Conservation (phyloP, 2,329 filamentous ascomycete genomes). For the Cladobotryum mycophilum region DNA sequence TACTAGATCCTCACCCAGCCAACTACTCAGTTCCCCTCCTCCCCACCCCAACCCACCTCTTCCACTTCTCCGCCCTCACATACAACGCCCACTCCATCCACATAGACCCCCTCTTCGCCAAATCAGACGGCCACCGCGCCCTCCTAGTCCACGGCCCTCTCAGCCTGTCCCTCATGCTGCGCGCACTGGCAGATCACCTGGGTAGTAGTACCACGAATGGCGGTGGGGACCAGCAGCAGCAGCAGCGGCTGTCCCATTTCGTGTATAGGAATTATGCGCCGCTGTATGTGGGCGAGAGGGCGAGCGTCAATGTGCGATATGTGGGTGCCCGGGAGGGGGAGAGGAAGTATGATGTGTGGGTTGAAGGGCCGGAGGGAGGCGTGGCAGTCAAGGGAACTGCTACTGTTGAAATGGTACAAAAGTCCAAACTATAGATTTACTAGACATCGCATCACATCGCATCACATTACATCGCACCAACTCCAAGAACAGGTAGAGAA, state of each 20-base stretch:
- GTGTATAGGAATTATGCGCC: slow-evolving; percentile 79
- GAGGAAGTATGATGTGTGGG: slow-evolving; percentile 55
- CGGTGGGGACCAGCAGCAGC: too few relatives aligned
- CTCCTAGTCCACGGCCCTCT: slow-evolving; percentile 85
- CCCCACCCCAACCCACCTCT: slow-evolving; percentile 67
- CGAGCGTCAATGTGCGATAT: slow-evolving; percentile 62
- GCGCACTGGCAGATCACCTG: slow-evolving; percentile 42
- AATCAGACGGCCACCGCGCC: slow-evolving; percentile 66
- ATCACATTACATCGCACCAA: not conserved
- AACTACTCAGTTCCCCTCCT: slow-evolving; percentile 46
- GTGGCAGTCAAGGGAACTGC: slow-evolving; percentile 56
- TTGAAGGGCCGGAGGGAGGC: slow-evolving; percentile 54
- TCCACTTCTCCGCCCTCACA: slow-evolving; percentile 83
- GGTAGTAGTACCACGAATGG: slow-evolving; percentile 11
- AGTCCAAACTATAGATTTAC: not conserved
- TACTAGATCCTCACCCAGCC: slow-evolving; percentile 28
- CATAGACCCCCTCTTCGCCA: slow-evolving; percentile 66
- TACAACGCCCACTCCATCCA: slow-evolving; percentile 94
- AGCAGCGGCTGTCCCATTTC: slow-evolving; percentile 50
- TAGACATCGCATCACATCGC: not conserved
- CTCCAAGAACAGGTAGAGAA: not conserved
- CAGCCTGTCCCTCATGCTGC: slow-evolving; percentile 68
- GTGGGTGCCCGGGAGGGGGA: slow-evolving; percentile 35
- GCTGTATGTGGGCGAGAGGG: slow-evolving; percentile 65
- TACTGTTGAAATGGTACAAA: not conserved